Evolutionary conservation across 352 stramenopile genomes (phyloP).

Genomic region (Phytopythium ostracodes): DNA sequence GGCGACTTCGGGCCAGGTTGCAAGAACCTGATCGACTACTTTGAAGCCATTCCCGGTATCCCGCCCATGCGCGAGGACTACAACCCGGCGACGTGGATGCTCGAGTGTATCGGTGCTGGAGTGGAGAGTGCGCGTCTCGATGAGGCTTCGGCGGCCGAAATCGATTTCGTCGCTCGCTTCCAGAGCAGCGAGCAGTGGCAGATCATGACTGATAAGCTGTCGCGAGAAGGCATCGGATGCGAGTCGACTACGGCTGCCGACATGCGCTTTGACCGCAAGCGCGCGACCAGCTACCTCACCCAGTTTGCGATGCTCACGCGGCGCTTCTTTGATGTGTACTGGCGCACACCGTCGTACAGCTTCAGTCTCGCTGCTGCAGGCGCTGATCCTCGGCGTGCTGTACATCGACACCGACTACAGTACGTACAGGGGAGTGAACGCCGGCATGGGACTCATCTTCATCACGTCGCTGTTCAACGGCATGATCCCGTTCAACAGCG

Average conservation of each 20-base stretch:
- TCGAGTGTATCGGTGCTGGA: conserved; percentile 30
- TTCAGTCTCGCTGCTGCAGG: conserved; percentile 44
- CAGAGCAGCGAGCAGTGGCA: conserved; percentile 10
- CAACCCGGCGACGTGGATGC: conserved; percentile 73
- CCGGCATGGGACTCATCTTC: conserved; percentile 63
- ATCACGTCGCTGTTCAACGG: conserved; percentile 56
- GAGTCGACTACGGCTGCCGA: background rate
- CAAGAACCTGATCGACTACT: conserved; percentile 25
- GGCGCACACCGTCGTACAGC: conserved; percentile 77
- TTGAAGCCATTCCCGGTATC: conserved; percentile 22
- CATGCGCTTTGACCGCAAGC: conserved; percentile 15
- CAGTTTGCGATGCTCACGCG: conserved; percentile 4
- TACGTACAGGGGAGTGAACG: conserved; percentile 18
- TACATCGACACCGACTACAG: conserved; percentile 24
- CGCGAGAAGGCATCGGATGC: conserved; percentile 7
- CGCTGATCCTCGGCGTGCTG: conserved; percentile 59
- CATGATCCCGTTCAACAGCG: conserved; percentile 55
- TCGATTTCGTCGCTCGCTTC: conserved; percentile 18
- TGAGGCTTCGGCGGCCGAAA: background rate
- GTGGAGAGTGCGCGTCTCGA: conserved; percentile 1
- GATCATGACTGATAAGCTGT: conserved; percentile 5
- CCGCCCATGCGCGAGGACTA: conserved; percentile 30
- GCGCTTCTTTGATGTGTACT: conserved; percentile 43
- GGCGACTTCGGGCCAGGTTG: conserved; percentile 19
- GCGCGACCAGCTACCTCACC: conserved; percentile 9